A percentile compares a stretch with the other conserved stretches of the same genome.
Conservation (phyloP, 441 rosid species). For the Syzygium malaccense region DNA sequence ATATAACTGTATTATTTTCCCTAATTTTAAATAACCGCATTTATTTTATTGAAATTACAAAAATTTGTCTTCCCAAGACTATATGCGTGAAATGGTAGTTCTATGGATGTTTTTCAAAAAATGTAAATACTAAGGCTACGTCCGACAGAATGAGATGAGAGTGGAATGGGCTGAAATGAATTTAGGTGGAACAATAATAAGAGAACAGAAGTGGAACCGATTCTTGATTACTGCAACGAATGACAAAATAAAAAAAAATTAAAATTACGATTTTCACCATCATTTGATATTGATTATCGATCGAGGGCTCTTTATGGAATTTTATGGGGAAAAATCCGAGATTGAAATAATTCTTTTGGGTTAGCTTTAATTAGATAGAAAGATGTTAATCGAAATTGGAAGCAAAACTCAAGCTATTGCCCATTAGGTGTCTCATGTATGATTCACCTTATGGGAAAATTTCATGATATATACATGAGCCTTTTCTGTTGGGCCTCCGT, state of each 20-base stretch:
- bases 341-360: background rate
- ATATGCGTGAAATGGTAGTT: background rate
- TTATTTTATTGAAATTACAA: background rate
- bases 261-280: background rate
- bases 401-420: background rate
- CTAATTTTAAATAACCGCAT: background rate
- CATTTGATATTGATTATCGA: background rate
- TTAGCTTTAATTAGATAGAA: background rate
- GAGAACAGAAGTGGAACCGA: background rate
- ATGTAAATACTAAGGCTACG: background rate
- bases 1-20: background rate
- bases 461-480: background rate
- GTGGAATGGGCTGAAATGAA: background rate
- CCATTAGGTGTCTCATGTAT: background rate
- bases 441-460: background rate
- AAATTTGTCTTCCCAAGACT: background rate
- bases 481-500: background rate
- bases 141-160: background rate
- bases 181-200: background rate
- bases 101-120: background rate
- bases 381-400: background rate
- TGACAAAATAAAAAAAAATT: background rate
- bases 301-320: background rate
- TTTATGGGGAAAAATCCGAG: background rate
- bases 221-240: background rate